Base-by-base conservation (phyloP, 306 rosid genomes). In the Glycyrrhiza uralensis region DNA sequence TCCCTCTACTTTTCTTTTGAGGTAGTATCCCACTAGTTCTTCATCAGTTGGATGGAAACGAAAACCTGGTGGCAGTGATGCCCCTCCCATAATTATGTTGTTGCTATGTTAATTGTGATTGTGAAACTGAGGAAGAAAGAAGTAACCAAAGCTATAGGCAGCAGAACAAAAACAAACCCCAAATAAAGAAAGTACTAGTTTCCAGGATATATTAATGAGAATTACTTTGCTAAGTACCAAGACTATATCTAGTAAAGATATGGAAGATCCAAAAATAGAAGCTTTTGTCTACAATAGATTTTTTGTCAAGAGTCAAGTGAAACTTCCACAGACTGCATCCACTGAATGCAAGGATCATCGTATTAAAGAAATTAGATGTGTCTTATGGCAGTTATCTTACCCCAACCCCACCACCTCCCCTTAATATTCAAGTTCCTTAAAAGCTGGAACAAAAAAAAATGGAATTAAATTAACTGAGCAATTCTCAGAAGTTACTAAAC, bases 31-130 rank as follows among this genome's bases (percentile, higher is more conserved):
- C 29, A 93, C 82, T 66, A 90, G 75, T 66, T 93, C 98, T 63
- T 88, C 98, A 72, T 90, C 98, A 9, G 96, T 93, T 64, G 98
- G 98, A 71, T 87, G 97, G 72, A 93, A 93, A 10, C 98, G 84
- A 63, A 93, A 93, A 49, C 97, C 98, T 2, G 97, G 98, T 15
- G 97, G 98, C 69, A 93, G 82, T 71, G 72, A 17, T 49, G 82
- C 56, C 39, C 71, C 65, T 71, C 57, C 81, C 85, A 81, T 81
- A n/a, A 3, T 24, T 56, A 1, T 8, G 9, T 26, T 33, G 5
- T 8, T 30, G n/a, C 60, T 35, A 20, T 51, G 54, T 44, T 33
- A n/a, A n/a, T n/a, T n/a, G n/a, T n/a, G n/a, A n/a, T 55, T 41
- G 39, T 28, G 50, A 78, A 38, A 15, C 47, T 57, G 29, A 47